A percentile compares a stretch with the other conserved stretches of the same genome.
Conservation (phyloP, 495 filamentous ascomycete species). For the Neurospora tetrasperma region DNA sequence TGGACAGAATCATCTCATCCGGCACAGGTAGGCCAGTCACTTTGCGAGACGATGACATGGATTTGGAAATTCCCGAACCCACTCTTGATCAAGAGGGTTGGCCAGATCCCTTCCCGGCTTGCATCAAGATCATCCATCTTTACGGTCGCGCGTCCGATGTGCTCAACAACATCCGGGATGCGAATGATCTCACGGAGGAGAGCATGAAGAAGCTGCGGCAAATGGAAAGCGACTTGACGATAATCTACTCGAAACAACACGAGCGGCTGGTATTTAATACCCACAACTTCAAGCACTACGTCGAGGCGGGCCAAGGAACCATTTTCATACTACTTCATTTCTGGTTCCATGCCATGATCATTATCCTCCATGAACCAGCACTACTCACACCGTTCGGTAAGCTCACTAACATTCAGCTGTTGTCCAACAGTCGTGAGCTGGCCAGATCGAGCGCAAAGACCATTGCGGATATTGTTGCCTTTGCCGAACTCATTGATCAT, state of each 20-base stretch:
- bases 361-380: constrained; percentile 73
- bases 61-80: constrained; percentile 57
- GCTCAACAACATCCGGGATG: constrained; percentile 70
- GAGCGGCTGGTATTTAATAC: constrained; percentile 67
- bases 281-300: constrained; percentile 66
- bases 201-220: constrained; percentile 55
- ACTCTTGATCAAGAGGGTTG: constrained; percentile 51
- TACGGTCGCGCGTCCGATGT: constrained; percentile 76
- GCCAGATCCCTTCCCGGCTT: constrained; percentile 66
- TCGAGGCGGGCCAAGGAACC: constrained; percentile 64
- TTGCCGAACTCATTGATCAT: constrained; percentile 67
- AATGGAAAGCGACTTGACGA: constrained; percentile 69
- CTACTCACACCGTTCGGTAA: constrained; percentile 67
- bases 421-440: constrained; percentile 66
- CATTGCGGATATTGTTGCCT: constrained; percentile 73
- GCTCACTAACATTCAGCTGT: constrained; percentile 48
- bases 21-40: constrained; percentile 74
- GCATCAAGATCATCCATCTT: constrained; percentile 73
- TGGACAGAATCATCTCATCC: constrained; percentile 76
- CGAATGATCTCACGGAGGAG: constrained; percentile 61
- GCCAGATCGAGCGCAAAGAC: constrained; percentile 85
- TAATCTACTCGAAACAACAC: constrained; percentile 67
- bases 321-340: constrained; percentile 84
- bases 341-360: constrained; percentile 83
- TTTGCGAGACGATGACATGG: constrained; percentile 70